A percentile compares a stretch with the other conserved stretches of the same genome.
Conservation (phyloP, 169 alveolate species). For the Plasmodium adleri region DNA sequence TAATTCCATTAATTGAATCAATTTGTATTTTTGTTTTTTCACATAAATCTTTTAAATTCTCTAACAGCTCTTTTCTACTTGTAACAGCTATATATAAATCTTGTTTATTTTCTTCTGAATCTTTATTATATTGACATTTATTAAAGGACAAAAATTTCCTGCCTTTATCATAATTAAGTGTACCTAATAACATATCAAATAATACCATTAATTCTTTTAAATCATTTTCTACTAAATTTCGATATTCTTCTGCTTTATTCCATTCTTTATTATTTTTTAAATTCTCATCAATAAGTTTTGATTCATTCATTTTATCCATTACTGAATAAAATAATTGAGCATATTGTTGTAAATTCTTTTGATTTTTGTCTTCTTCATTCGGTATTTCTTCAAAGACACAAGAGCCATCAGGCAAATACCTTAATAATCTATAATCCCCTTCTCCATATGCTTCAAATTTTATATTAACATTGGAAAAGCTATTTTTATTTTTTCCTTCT, state of each 20-base stretch:
- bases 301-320: slow-evolving; percentile 18
- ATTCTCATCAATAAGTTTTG: slow-evolving; percentile 6
- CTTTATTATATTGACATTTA: slow-evolving; percentile 48
- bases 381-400: slow-evolving; percentile 69
- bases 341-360: slow-evolving; percentile 62
- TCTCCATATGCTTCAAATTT: slow-evolving; percentile 82
- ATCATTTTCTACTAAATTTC: slow-evolving; percentile 50
- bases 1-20: slow-evolving; percentile 60
- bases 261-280: slow-evolving; percentile 52
- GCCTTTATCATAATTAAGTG: slow-evolving; percentile 66
- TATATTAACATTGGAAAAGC: slow-evolving; percentile 22
- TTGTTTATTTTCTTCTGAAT: slow-evolving; percentile 57
- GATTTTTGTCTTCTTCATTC: slow-evolving; percentile 53
- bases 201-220: slow-evolving; percentile 69
- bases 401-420: slow-evolving; percentile 82
- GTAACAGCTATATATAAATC: slow-evolving; percentile 52
- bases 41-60: slow-evolving; percentile 44
- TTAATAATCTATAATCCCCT: slow-evolving; percentile 80
- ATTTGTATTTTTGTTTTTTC: slow-evolving; percentile 26
- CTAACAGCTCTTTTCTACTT: slow-evolving; percentile 33
- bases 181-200: slow-evolving; percentile 66
- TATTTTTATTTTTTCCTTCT: slow-evolving; percentile 6
- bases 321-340: slow-evolving; percentile 60
- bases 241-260: slow-evolving; percentile 63
- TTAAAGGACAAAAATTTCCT: slow-evolving; percentile 52